Evolutionary conservation across 2,329 filamentous ascomycete species (phyloP).

Genomic region (Penicillium sp.): DNA sequence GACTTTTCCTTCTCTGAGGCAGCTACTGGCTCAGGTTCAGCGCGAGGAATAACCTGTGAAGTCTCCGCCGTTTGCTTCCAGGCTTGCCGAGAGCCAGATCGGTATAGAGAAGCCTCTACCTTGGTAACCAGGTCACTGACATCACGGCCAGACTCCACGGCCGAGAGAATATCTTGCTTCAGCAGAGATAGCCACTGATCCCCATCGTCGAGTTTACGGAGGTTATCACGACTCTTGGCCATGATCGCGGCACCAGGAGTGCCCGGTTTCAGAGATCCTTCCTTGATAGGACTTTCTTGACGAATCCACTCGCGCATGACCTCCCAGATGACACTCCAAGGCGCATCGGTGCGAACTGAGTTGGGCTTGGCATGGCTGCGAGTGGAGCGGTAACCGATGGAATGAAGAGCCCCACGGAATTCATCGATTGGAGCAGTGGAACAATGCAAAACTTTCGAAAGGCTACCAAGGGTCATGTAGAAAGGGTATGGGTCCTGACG

Average conservation of each 20-base stretch:
- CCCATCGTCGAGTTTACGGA: slow-evolving; percentile 30
- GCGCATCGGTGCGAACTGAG: slow-evolving; percentile 90
- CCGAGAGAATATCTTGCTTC: slow-evolving; percentile 38
- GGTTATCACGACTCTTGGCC: slow-evolving; percentile 41
- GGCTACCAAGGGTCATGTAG: slow-evolving; percentile 74
- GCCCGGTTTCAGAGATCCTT: slow-evolving; percentile 66
- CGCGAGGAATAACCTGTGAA: neutral
- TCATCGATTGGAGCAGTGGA: slow-evolving; percentile 75
- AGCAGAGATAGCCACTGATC: slow-evolving; percentile 32
- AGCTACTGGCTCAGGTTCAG: neutral
- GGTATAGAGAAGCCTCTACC: slow-evolving; percentile 47
- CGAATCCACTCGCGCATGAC: slow-evolving; percentile 89
- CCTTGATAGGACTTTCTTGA: slow-evolving; percentile 76
- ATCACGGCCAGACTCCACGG: slow-evolving; percentile 35
- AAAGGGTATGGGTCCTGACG: slow-evolving; percentile 75
- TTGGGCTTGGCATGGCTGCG: slow-evolving; percentile 87
- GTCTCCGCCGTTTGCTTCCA: neutral
- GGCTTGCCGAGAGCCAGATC: slow-evolving; percentile 29
- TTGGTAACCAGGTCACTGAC: slow-evolving; percentile 41
- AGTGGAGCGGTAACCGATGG: slow-evolving; percentile 78
- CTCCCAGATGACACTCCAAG: slow-evolving; percentile 88
- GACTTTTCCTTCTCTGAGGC: neutral
- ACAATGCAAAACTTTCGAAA: slow-evolving; percentile 77
- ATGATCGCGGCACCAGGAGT: slow-evolving; percentile 73
- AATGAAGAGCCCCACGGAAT: slow-evolving; percentile 76